Evolutionary conservation across 345 rosid genomes (phyloP).

Genomic region (Erysimum cheiranthoides): DNA sequence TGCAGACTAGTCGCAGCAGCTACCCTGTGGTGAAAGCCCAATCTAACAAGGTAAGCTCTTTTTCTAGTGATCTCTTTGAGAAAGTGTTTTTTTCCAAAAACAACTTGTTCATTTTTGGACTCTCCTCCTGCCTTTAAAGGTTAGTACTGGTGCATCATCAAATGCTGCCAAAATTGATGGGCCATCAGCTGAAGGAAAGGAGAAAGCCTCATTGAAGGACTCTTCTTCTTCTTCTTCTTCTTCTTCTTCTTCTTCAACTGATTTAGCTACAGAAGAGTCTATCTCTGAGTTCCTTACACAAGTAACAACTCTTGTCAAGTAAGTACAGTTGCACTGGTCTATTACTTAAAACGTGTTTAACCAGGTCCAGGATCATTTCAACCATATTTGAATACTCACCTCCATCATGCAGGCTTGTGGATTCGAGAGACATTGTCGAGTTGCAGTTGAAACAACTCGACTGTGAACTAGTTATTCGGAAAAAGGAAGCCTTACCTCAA

Average conservation of each 20-base stretch:
- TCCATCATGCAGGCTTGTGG: conserved; percentile 70
- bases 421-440: conserved; percentile 88
- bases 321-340: conserved; percentile 36
- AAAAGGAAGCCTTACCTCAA: conserved; percentile 86
- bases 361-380: not conserved
- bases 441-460: conserved; percentile 86
- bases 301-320: conserved; percentile 88
- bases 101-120: conserved; percentile 54
- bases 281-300: conserved; percentile 75
- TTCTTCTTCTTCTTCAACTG: conserved; percentile 47
- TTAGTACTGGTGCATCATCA: conserved; percentile 57
- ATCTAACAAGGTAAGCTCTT: conserved; percentile 64
- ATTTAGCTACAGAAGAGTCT: conserved; percentile 65
- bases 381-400: not conserved
- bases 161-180: conserved; percentile 56
- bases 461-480: conserved; percentile 76
- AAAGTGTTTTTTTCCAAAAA: conserved; percentile 47
- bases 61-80: conserved; percentile 46
- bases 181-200: conserved; percentile 52
- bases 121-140: conserved; percentile 66
- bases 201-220: conserved; percentile 45
- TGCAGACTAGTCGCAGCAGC: conserved; percentile 50
- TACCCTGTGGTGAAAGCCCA: conserved; percentile 63
- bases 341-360: not conserved
- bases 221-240: conserved; percentile 40